Evolutionary conservation across 257 asterid genomes (phyloP).

Genomic region (Henckelia pumila): DNA sequence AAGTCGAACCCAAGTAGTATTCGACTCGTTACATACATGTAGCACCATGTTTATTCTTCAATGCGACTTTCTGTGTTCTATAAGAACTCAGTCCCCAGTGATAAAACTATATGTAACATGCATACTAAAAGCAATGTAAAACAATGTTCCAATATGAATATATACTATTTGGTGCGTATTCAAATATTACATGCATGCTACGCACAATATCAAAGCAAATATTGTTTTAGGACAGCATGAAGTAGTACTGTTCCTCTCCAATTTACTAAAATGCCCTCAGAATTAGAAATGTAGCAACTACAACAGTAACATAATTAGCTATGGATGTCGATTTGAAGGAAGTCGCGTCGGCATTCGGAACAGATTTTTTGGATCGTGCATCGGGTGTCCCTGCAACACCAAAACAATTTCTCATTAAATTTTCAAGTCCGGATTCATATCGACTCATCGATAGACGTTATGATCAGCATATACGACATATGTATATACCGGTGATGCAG

Average conservation of each 20-base stretch:
- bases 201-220: no score
- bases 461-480: no score
- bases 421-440: constrained; percentile 16
- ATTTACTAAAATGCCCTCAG: not conserved
- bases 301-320: not conserved
- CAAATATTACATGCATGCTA: no score
- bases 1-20: constrained; percentile 53
- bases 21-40: not conserved
- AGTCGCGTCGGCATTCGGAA: not conserved
- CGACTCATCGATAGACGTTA: no score
- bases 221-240: not conserved
- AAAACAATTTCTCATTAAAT: not conserved
- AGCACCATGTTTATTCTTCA: not conserved
- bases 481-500: constrained; percentile 65
- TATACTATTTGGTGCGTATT: not conserved
- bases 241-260: not conserved
- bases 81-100: not conserved
- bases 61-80: not conserved
- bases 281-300: not conserved
- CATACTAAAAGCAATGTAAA: not conserved
- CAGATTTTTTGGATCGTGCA: not conserved
- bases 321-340: not conserved
- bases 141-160: not conserved
- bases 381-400: constrained; percentile 6
- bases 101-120: no score